Evolutionary conservation across 164 flowering plant genomes (phyloP).

Genomic region (Vitis rotundifolia): DNA sequence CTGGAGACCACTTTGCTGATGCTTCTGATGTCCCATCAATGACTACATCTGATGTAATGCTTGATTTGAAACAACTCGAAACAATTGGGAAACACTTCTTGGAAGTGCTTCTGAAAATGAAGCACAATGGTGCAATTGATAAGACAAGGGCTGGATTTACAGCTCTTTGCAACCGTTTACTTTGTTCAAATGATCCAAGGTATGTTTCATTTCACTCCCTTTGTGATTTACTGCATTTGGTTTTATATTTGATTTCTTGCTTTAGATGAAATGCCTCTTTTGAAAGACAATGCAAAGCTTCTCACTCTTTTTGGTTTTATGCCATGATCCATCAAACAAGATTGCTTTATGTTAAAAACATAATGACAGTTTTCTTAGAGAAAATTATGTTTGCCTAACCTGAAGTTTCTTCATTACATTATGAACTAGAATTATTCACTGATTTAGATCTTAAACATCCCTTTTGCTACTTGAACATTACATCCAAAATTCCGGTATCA

Average conservation of each 20-base stretch:
- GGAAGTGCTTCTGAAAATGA: slow-evolving; percentile 96
- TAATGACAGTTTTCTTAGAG: too few relatives aligned
- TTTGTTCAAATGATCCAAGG: slow-evolving; percentile 96
- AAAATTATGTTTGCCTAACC: too few relatives aligned
- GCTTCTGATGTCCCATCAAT: slow-evolving; percentile 19
- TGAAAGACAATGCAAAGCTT: not conserved
- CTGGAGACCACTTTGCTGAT: slow-evolving; percentile 16
- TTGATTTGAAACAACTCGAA: slow-evolving; percentile 86
- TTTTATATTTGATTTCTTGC: not conserved
- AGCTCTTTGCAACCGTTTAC: slow-evolving; percentile 96
- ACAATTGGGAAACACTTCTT: slow-evolving; percentile 84
- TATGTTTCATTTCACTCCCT: slow-evolving; percentile 23
- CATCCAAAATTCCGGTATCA: too few relatives aligned
- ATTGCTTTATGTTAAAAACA: too few relatives aligned
- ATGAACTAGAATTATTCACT: too few relatives aligned
- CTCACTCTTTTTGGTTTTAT: not conserved
- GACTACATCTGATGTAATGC: slow-evolving; percentile 37
- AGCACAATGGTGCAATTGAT: slow-evolving; percentile 99
- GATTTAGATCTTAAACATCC: too few relatives aligned
- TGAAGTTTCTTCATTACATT: too few relatives aligned
- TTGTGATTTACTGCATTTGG: slow-evolving; percentile 1
- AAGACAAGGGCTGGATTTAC: slow-evolving; percentile 99
- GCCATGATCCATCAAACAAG: not conserved
- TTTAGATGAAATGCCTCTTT: not conserved
- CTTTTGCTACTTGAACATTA: too few relatives aligned